Evolutionary conservation across 2,329 filamentous ascomycete genomes (phyloP), one percentile per base, ranked within the genome.

Genomic region (Leptographium lundbergii): DNA sequence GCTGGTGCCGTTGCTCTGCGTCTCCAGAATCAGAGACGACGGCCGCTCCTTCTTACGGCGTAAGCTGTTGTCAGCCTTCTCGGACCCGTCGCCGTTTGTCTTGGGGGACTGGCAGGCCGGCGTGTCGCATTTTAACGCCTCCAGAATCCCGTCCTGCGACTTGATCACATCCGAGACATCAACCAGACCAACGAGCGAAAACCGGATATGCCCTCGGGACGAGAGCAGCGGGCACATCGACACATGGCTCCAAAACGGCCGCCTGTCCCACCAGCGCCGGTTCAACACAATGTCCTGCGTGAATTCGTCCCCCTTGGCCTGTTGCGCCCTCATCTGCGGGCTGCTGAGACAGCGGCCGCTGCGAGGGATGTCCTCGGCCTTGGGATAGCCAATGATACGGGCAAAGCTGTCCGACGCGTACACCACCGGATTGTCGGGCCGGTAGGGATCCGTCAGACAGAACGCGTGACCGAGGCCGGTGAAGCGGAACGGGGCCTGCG

Each of bases 391-490:
- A 1, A 74, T 76, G 11, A 79, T 72, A 25, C 69, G 69, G 27
- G 79, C 68, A 57, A 81, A 76, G 0, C 76, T 76, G 63, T 80
- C 77, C 0, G 77, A 79, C 2, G 75, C 77, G 61, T 68, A 78
- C 1, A 75, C 64, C 59, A 81, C 75, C 4, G 79, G 77, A 60
- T 80, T 80, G 56, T 81, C 77, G 0, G 73, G 70, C 51, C 72
- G 71, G 5, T 69, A 65, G 0, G 78, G 77, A 63, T 84, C 77
- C 0, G 78, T 81, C 19, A 85, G 66, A 59, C 80, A 81, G 63
- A 85, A 84, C 25, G 80, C 80, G 55, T 80, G 75, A 10, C 80
- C 81, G 0, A 85, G 72, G 0, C 82, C 82, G 13, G 62, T 60
- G 11, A 69, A 64, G n/a, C 32, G 45, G 42, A 63, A 61, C 6